Percentiles rank a stretch among this genome's conserved stretches.
Evolutionary conservation across 1,284 basidiomycete species (phyloP).

Genomic region (Naganishia sp.): DNA sequence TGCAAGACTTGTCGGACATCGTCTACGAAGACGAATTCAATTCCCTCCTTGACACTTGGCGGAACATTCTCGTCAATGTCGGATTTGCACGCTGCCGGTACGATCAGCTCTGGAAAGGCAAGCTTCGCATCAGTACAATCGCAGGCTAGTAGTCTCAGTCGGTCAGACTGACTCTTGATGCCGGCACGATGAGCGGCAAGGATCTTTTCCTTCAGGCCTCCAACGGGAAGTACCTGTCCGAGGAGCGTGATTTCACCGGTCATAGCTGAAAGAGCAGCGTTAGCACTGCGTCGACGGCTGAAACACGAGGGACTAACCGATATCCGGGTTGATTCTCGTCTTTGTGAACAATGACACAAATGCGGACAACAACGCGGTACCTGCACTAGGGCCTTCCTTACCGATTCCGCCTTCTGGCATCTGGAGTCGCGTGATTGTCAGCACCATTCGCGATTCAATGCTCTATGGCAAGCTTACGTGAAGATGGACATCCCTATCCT

Average conservation of each 20-base stretch:
- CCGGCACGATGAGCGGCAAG: slow-evolving; percentile 90
- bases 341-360: slow-evolving; percentile 88
- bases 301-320: slow-evolving; percentile 61
- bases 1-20: slow-evolving; percentile 81
- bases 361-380: slow-evolving; percentile 87
- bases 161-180: slow-evolving; percentile 68
- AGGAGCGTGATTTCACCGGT: slow-evolving; percentile 92
- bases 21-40: slow-evolving; percentile 86
- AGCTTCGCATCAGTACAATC: slow-evolving; percentile 15
- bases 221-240: slow-evolving; percentile 89
- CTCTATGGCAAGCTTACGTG: slow-evolving; percentile 61
- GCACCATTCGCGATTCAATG: slow-evolving; percentile 9
- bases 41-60: slow-evolving; percentile 88
- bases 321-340: slow-evolving; percentile 77
- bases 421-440: neutral
- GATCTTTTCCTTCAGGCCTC: slow-evolving; percentile 93
- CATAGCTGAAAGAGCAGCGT: slow-evolving; percentile 67
- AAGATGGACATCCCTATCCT: slow-evolving; percentile 82
- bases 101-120: slow-evolving; percentile 60
- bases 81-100: slow-evolving; percentile 79
- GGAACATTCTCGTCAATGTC: slow-evolving; percentile 97
- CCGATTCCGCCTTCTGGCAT: slow-evolving; percentile 90
- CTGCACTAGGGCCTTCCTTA: slow-evolving; percentile 96
- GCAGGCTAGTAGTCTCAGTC: neutral
- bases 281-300: neutral